Evolutionary conservation across 2,329 filamentous ascomycete genomes (phyloP).

Genomic region (Cercospora sojina): DNA sequence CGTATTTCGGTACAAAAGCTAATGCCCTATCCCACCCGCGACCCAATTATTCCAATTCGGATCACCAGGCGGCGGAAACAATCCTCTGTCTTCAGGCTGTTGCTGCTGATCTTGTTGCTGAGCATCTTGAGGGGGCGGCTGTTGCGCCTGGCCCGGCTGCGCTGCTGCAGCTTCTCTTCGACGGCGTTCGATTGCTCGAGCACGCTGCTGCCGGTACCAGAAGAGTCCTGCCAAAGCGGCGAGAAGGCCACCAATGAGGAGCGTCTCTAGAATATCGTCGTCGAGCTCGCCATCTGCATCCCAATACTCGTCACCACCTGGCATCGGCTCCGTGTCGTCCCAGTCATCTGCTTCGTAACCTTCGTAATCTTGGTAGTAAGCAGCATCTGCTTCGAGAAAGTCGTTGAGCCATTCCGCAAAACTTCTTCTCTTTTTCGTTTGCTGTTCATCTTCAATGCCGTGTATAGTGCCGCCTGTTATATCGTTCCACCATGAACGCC

Average conservation of each 20-base stretch:
- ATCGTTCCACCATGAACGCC: conserved; percentile 91
- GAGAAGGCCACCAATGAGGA: conserved; percentile 77
- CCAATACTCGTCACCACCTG: conserved; percentile 53
- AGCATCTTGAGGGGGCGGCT: conserved; percentile 37
- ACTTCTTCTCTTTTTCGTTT: conserved; percentile 36
- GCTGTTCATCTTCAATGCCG: conserved; percentile 76
- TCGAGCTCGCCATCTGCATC: conserved; percentile 63
- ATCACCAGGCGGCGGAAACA: conserved; percentile 67
- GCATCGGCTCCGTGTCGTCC: conserved; percentile 46
- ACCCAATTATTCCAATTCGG: conserved; percentile 68
- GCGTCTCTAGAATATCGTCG: conserved; percentile 77
- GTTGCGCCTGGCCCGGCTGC: conserved; percentile 24
- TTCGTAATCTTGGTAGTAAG: conserved; percentile 38
- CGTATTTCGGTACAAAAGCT: neutral
- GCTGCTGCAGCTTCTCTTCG: conserved; percentile 45
- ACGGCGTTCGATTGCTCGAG: conserved; percentile 48
- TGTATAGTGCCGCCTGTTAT: conserved; percentile 88
- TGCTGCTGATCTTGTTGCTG: conserved; percentile 41
- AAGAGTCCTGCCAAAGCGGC: conserved; percentile 73
- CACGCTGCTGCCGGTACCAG: conserved; percentile 74
- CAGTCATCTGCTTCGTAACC: conserved; percentile 54
- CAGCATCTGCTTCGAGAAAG: conserved; percentile 65
- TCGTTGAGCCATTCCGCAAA: conserved; percentile 82
- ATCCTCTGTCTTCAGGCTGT: conserved; percentile 50
- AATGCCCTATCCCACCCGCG: conserved; percentile 65